Evolutionary conservation across 2,329 filamentous ascomycete species (phyloP).

Genomic region (Septoria linicola): DNA sequence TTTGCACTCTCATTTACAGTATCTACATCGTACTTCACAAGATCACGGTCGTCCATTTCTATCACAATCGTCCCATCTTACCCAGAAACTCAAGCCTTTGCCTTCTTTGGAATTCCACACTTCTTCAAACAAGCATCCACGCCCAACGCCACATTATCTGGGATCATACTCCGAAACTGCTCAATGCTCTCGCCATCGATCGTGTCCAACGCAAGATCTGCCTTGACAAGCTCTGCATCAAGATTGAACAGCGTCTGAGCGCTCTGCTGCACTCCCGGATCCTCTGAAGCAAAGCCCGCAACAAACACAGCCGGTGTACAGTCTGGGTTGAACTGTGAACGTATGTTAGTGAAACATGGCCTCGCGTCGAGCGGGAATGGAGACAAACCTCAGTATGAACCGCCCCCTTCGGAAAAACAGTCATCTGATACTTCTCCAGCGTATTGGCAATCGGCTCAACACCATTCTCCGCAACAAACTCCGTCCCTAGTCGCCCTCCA

Average conservation of each 20-base stretch:
- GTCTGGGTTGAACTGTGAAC: slow-evolving; percentile 52
- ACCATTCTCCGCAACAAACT: slow-evolving; percentile 50
- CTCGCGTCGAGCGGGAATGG: not conserved
- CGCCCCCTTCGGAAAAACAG: slow-evolving; percentile 56
- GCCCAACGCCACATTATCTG: slow-evolving; percentile 52
- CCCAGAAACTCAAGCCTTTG: too few relatives aligned
- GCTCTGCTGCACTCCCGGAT: slow-evolving; percentile 54
- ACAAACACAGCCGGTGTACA: slow-evolving; percentile 54
- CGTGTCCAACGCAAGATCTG: slow-evolving; percentile 36
- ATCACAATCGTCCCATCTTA: too few relatives aligned
- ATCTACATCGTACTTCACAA: too few relatives aligned
- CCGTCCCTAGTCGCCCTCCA: slow-evolving; percentile 50
- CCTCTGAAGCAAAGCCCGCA: slow-evolving; percentile 52
- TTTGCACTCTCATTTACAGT: too few relatives aligned
- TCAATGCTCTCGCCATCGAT: slow-evolving; percentile 42
- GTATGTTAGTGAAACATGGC: not conserved
- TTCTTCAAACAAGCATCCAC: slow-evolving; percentile 55
- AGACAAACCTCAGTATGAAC: slow-evolving; percentile 48
- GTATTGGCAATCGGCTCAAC: slow-evolving; percentile 38
- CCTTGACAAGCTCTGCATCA: slow-evolving; percentile 38
- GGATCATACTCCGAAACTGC: slow-evolving; percentile 41
- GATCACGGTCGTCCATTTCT: too few relatives aligned
- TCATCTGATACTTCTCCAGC: slow-evolving; percentile 50
- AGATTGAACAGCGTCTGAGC: slow-evolving; percentile 54
- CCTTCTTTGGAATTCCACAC: slow-evolving; percentile 44